A percentile compares a stretch with the other conserved stretches of the same genome.
Conservation (phyloP, 495 filamentous ascomycete genomes). For the Friedmanniomyces simplex region DNA sequence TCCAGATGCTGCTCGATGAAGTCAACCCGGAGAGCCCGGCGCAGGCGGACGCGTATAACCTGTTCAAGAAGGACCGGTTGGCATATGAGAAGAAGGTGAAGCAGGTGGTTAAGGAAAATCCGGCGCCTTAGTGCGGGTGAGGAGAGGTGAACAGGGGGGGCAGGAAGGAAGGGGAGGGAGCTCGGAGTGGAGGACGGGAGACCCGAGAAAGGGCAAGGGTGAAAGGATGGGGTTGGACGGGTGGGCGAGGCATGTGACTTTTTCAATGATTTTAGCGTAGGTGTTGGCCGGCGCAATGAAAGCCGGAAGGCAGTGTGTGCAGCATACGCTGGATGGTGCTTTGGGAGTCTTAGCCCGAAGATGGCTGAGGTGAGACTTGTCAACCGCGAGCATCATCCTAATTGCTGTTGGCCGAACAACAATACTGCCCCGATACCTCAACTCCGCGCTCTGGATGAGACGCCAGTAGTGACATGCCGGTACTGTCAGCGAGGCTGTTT, state of each 20-base stretch:
- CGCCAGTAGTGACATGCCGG: too few species aligned
- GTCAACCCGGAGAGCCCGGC: constrained; percentile 96
- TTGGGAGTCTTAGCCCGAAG: background rate
- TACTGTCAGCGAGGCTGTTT: too few species aligned
- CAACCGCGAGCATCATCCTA: too few species aligned
- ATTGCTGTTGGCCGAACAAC: too few species aligned
- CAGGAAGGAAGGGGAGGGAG: background rate
- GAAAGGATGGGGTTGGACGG: background rate
- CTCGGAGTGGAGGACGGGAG: background rate
- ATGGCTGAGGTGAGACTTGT: too few species aligned
- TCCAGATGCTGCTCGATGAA: constrained; percentile 90
- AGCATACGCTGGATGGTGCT: background rate
- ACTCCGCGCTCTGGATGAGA: too few species aligned
- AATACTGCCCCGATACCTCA: too few species aligned
- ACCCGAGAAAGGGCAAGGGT: background rate
- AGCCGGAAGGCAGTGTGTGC: background rate
- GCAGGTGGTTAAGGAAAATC: constrained; percentile 80
- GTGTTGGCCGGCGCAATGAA: constrained; percentile 8
- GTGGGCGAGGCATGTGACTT: background rate
- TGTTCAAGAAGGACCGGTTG: constrained; percentile 80
- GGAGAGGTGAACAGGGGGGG: too few species aligned
- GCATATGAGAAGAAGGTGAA: constrained; percentile 84
- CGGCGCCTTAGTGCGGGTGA: constrained; percentile 40
- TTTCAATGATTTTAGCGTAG: constrained; percentile 13
- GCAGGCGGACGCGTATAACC: constrained; percentile 93